Evolutionary conservation across 225 moss, liverwort and hornwort genomes (phyloP).

Genomic region (Neckera pumila): DNA sequence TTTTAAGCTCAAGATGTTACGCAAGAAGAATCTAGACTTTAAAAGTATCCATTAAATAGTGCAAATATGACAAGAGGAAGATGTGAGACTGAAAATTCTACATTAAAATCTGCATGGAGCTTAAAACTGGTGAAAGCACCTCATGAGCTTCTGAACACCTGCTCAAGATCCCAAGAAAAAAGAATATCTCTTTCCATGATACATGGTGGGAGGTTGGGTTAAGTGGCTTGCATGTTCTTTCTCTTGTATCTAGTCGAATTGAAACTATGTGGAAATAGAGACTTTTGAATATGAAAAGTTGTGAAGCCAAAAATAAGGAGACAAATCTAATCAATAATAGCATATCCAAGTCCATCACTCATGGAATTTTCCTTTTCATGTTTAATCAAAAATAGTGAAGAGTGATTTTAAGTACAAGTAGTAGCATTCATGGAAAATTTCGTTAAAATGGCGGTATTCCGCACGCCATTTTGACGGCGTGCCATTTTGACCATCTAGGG

Average conservation of each 20-base stretch:
- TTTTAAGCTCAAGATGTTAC: background rate
- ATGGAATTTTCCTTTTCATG: background rate
- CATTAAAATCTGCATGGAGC: background rate
- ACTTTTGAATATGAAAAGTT: too few species aligned
- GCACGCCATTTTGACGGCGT: too few species aligned
- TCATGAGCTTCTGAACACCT: background rate
- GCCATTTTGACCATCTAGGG: too few species aligned
- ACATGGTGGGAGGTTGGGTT: background rate
- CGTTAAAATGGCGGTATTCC: too few species aligned
- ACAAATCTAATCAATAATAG: background rate
- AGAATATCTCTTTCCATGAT: background rate
- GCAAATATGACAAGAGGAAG: background rate
- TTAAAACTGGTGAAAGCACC: background rate
- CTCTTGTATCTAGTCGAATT: background rate
- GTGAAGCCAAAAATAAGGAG: background rate
- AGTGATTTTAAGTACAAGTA: background rate
- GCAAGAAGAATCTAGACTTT: background rate
- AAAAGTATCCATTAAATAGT: too few species aligned
- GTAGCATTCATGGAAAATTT: too few species aligned
- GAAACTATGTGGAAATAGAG: background rate
- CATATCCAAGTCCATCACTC: too few species aligned
- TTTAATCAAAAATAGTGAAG: background rate
- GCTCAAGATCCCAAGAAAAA: background rate
- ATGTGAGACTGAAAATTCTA: background rate
- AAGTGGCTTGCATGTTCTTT: background rate